These are phyloP conservation scores for Backusella parvicylindrica DNA, from an alignment of 192 early-diverging fungal species.

Conservation along the genomic window DNA sequence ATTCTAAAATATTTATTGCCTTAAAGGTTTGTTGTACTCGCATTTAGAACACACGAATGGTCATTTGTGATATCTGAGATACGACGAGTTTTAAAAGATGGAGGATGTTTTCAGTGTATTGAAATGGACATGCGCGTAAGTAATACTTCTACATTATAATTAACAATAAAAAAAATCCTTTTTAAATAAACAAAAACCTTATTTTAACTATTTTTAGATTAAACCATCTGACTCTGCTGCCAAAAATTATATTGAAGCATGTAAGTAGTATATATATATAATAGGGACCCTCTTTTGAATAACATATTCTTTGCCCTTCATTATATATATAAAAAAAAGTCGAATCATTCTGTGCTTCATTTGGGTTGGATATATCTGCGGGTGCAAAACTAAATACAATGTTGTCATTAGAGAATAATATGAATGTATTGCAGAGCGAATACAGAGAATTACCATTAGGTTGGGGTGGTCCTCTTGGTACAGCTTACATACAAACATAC, in stretches of 20 bases:
- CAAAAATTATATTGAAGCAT: not conserved
- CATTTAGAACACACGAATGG: slow-evolving; percentile 29
- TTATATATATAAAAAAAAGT: not conserved
- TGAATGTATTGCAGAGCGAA: slow-evolving; percentile 20
- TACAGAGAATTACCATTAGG: slow-evolving; percentile 23
- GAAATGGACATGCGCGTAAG: slow-evolving; percentile 21
- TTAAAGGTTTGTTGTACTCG: slow-evolving; percentile 22
- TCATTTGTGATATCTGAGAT: slow-evolving; percentile 18
- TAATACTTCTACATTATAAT: not conserved
- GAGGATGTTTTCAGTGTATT: slow-evolving; percentile 27
- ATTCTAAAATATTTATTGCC: not conserved
- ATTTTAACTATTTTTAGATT: not conserved
- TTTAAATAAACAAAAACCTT: not conserved
- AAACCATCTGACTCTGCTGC: not conserved
- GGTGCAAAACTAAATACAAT: slow-evolving; percentile 26
- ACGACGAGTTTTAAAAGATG: slow-evolving; percentile 22
- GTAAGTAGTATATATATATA: slow-evolving; percentile 9
- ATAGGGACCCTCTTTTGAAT: not conserved
- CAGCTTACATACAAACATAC: slow-evolving; percentile 8
- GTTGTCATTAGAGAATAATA: not conserved
- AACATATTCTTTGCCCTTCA: not conserved
- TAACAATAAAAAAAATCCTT: not conserved
- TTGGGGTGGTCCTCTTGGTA: slow-evolving; percentile 24
- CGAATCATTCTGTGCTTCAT: slow-evolving; percentile 11
- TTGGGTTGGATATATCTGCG: slow-evolving; percentile 10